Percentiles rank a stretch among this genome's conserved stretches.
Evolutionary conservation across 768 basidiomycete genomes (phyloP).

Genomic region (Lactarius vividus): DNA sequence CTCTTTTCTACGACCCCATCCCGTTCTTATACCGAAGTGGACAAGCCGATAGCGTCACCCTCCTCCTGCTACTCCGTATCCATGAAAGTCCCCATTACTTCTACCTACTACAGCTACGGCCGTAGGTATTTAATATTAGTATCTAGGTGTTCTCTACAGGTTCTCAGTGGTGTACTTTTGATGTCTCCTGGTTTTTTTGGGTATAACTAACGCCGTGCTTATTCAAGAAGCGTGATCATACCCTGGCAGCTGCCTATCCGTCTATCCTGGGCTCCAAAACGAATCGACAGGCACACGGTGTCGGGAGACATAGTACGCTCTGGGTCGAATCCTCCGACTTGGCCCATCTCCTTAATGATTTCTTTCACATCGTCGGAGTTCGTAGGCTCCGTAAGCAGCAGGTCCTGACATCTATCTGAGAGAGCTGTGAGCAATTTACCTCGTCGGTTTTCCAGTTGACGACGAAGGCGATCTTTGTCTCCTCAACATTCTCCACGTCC

Average conservation of each 20-base stretch:
- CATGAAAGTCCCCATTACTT: background rate
- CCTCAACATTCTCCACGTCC: background rate
- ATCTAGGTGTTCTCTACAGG: background rate
- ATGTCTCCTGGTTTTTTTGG: background rate
- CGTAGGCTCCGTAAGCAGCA: background rate
- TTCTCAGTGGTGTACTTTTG: background rate
- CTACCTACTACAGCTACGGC: background rate
- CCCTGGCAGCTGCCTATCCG: background rate
- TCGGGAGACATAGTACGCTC: background rate
- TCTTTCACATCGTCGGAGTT: background rate
- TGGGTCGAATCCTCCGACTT: background rate
- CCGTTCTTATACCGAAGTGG: background rate
- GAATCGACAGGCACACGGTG: background rate
- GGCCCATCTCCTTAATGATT: background rate
- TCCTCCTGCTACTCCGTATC: background rate
- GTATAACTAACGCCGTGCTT: background rate
- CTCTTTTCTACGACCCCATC: background rate
- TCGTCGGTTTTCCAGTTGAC: constrained; percentile 1
- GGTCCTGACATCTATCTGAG: background rate
- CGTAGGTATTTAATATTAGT: background rate
- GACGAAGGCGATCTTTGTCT: background rate
- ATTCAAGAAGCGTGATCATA: background rate
- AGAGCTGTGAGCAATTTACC: background rate
- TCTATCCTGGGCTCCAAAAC: background rate
- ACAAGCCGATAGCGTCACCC: background rate